Evolutionary conservation across 2,329 filamentous ascomycete species (phyloP).

Genomic region (Fusarium keratoplasticum): DNA sequence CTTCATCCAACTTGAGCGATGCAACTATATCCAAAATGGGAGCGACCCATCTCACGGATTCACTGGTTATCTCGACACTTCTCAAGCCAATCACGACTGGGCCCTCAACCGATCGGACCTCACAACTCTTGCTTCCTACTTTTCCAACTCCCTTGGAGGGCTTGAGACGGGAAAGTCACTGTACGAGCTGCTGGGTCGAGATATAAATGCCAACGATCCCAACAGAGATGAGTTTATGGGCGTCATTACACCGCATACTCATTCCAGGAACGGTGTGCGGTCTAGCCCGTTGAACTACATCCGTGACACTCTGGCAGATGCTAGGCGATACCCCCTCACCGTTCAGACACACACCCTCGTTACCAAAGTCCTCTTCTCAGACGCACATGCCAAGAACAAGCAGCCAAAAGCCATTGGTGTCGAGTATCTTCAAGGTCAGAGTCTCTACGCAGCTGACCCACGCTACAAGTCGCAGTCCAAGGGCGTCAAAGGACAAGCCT

Average conservation of each 20-base stretch:
- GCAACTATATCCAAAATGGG: neutral
- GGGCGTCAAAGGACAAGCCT: neutral
- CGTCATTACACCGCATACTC: neutral
- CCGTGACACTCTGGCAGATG: neutral
- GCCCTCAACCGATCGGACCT: neutral
- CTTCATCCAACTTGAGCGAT: conserved; percentile 12
- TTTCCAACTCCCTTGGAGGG: neutral
- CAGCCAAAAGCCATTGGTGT: neutral
- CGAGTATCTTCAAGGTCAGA: neutral
- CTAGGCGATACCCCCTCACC: neutral
- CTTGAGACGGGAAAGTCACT: neutral
- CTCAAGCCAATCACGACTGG: neutral
- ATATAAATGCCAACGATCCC: neutral
- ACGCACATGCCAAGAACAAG: neutral
- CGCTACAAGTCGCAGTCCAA: neutral
- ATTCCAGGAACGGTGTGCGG: neutral
- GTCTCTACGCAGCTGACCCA: neutral
- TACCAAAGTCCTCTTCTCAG: neutral
- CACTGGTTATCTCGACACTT: neutral
- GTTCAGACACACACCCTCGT: neutral
- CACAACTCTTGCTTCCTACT: neutral
- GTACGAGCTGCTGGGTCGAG: neutral
- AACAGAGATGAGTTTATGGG: neutral
- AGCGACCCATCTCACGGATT: neutral
- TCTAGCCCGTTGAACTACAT: neutral